phyloP scores from a whole-genome alignment of 2,329 filamentous ascomycete species.

The Trichoderma breve region DNA sequence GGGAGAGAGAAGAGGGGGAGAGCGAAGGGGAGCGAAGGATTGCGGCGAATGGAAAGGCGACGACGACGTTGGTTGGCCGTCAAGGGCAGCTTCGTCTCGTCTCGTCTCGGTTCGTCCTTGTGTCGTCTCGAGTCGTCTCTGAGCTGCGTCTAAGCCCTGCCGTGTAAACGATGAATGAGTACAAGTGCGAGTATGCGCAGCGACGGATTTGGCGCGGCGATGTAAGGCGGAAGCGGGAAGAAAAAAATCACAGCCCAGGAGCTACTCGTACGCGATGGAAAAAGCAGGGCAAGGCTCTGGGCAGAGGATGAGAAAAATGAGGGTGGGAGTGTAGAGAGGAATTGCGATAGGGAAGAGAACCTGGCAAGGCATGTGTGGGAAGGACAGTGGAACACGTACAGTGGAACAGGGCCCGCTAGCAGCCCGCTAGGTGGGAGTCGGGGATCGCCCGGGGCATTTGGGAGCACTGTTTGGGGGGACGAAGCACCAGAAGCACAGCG shows the following conservation, averaged over 20 bases:
- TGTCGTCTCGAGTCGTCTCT: background rate
- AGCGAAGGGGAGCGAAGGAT: background rate
- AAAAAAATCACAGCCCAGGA: background rate
- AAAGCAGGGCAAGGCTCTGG: slow-evolving; percentile 14
- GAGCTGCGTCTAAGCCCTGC: background rate
- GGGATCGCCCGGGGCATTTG: slow-evolving; percentile 1
- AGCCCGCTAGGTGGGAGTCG: slow-evolving; percentile 2
- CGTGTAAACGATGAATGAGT: background rate
- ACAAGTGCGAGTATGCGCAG: background rate
- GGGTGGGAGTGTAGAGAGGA: slow-evolving; percentile 7
- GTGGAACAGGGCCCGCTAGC: slow-evolving; percentile 8
- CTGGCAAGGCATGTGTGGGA: slow-evolving; percentile 3
- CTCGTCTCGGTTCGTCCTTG: slow-evolving; percentile 2
- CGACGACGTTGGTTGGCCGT: background rate
- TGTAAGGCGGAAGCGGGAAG: background rate
- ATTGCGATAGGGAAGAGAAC: slow-evolving; percentile 12
- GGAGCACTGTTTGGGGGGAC: background rate
- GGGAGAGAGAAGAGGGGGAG: background rate
- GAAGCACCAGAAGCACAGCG: background rate
- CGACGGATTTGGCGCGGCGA: background rate
- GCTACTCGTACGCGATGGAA: slow-evolving; percentile 9
- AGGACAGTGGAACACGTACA: background rate
- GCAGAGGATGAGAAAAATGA: slow-evolving; percentile 8
- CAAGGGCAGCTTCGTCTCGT: slow-evolving; percentile 3
- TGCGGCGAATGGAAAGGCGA: background rate